Conservation (phyloP, 2,329 filamentous ascomycete genomes). For the Colletotrichum sublineola region DNA sequence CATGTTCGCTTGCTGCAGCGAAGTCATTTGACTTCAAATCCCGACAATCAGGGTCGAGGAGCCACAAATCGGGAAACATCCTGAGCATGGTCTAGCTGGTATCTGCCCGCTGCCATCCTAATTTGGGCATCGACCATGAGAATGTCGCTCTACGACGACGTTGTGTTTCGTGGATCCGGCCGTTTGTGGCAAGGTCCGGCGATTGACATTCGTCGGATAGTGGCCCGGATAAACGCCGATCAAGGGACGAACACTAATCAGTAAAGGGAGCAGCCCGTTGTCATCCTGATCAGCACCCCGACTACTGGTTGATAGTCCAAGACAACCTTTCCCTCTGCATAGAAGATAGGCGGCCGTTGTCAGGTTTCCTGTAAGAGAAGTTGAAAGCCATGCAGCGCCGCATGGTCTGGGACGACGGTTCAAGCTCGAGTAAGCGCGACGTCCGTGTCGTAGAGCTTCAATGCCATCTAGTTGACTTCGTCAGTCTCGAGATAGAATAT, state of each 20-base stretch:
- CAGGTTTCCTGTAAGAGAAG: slow-evolving; percentile 9
- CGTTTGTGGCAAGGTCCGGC: slow-evolving; percentile 11
- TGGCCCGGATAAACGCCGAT: slow-evolving; percentile 15
- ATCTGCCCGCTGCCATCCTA: background rate
- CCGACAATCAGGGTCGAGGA: slow-evolving; percentile 29
- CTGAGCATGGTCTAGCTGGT: background rate
- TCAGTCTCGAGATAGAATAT: slow-evolving; percentile 27
- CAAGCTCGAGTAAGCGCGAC: slow-evolving; percentile 21
- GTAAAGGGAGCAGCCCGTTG: slow-evolving; percentile 2
- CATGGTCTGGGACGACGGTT: slow-evolving; percentile 27
- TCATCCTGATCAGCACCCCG: slow-evolving; percentile 20
- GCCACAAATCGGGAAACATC: slow-evolving; percentile 16
- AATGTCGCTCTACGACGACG: slow-evolving; percentile 1
- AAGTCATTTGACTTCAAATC: slow-evolving; percentile 16
- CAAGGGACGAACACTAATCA: slow-evolving; percentile 17
- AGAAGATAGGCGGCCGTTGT: slow-evolving; percentile 13
- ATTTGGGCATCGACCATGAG: slow-evolving; percentile 11
- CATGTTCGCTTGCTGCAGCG: slow-evolving; percentile 11
- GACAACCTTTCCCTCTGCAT: slow-evolving; percentile 7
- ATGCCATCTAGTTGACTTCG: slow-evolving; percentile 33
- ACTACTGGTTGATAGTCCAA: slow-evolving; percentile 12
- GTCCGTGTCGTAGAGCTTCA: slow-evolving; percentile 2
- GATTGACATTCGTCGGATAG: slow-evolving; percentile 8
- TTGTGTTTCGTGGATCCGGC: slow-evolving; percentile 1
- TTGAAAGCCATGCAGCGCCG: slow-evolving; percentile 12